Evolutionary conservation across 495 filamentous ascomycete species (phyloP).

Genomic region (Xylaria nigripes): DNA sequence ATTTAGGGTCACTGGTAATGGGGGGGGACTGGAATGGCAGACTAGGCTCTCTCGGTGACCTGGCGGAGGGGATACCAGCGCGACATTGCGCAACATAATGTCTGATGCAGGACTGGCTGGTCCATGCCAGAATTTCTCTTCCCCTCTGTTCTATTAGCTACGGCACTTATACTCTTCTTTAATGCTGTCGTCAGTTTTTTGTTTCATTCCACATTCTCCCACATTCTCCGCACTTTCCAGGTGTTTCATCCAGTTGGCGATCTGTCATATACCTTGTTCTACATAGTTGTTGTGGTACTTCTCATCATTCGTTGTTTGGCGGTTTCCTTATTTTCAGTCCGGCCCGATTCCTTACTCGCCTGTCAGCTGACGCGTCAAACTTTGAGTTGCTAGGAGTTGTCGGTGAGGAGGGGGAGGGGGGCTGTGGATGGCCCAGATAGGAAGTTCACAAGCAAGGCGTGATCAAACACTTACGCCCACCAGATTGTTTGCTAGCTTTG

Average conservation of each 20-base stretch:
- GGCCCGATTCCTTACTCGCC: background rate
- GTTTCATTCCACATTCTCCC: constrained; percentile 12
- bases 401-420: constrained; percentile 1
- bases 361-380: background rate
- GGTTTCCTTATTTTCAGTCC: constrained; percentile 1
- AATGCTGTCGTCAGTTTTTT: constrained; percentile 27
- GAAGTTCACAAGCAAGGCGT: constrained; percentile 17
- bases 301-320: constrained; percentile 12
- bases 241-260: constrained; percentile 9
- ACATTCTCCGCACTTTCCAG: constrained; percentile 12
- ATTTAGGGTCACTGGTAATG: constrained; percentile 38
- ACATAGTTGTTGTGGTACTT: constrained; percentile 6
- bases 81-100: constrained; percentile 43
- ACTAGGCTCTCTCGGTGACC: constrained; percentile 23
- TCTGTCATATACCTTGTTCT: constrained; percentile 12
- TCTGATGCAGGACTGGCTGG: constrained; percentile 47
- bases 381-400: constrained; percentile 3
- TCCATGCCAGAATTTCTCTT: constrained; percentile 39
- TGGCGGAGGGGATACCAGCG: constrained; percentile 31
- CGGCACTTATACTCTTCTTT: constrained; percentile 37
- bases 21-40: constrained; percentile 38
- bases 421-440: constrained; percentile 11
- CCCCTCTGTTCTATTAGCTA: constrained; percentile 45
- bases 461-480: constrained; percentile 15
- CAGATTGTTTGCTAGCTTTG: constrained; percentile 25